Percentiles rank a stretch among this genome's conserved stretches.
These are phyloP conservation scores for Chrysanthemum seticuspe DNA, from an alignment of 129 eudicot genomes.

Conservation along the genomic window DNA sequence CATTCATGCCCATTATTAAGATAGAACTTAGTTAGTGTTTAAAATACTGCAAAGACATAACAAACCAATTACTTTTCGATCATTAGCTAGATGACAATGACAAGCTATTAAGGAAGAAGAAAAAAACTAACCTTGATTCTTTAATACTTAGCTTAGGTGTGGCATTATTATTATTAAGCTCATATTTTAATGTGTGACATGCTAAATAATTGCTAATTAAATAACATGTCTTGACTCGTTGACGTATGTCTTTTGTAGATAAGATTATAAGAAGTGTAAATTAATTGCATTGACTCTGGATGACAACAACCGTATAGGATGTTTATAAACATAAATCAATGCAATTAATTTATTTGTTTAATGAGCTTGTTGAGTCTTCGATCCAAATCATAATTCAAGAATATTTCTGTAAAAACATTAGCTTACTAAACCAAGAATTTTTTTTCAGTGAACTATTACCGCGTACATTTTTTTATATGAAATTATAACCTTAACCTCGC, in stretches of 20 bases:
- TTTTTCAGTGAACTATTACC: not conserved
- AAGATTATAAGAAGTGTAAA: not conserved
- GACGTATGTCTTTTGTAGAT: conserved; percentile 13
- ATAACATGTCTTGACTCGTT: not conserved
- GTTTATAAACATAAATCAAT: not conserved
- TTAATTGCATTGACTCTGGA: not conserved
- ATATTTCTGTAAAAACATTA: not conserved
- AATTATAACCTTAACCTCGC: too few species aligned
- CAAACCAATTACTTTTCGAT: not conserved
- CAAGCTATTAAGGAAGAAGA: conserved; percentile 8
- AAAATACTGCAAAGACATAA: not conserved
- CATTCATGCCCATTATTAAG: not conserved
- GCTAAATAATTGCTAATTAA: not conserved
- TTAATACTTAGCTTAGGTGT: conserved; percentile 17
- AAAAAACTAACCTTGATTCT: not conserved
- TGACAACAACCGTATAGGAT: conserved; percentile 6
- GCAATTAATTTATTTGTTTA: not conserved
- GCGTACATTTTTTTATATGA: not conserved
- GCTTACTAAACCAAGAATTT: not conserved
- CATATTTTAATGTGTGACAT: not conserved
- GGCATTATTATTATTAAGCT: conserved; percentile 10
- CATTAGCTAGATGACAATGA: conserved; percentile 17
- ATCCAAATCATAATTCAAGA: not conserved
- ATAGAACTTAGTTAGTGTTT: not conserved
- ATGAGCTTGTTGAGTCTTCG: not conserved